These are phyloP conservation scores for Marsdenia floribunda DNA, from an alignment of 257 asterid genomes.

Conservation along the genomic window DNA sequence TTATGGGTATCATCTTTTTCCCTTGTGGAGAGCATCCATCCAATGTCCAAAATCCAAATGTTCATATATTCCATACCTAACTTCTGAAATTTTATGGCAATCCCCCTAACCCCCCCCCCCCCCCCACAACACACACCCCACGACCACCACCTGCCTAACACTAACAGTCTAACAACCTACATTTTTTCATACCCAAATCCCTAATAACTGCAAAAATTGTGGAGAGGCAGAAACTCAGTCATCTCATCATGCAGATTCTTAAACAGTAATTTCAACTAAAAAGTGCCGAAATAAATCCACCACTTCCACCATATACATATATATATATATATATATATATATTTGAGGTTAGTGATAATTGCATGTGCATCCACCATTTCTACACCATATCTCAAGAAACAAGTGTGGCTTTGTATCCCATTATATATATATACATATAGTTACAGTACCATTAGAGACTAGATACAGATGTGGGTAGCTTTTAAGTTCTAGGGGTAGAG, in stretches of 20 bases:
- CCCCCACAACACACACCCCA: no score
- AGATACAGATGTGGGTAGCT: background rate
- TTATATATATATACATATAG: no score
- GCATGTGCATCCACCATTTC: background rate
- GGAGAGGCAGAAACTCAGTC: background rate
- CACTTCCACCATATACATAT: background rate
- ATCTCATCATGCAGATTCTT: slow-evolving; percentile 2
- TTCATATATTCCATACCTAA: slow-evolving; percentile 16
- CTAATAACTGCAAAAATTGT: background rate
- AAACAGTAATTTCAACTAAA: background rate
- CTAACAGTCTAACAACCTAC: background rate
- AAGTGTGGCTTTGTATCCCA: background rate
- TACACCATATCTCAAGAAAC: no score
- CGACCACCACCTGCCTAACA: slow-evolving; percentile 7
- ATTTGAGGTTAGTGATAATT: background rate
- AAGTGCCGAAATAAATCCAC: background rate
- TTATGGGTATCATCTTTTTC: slow-evolving; percentile 1
- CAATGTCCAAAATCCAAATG: background rate
- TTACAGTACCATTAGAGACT: background rate
- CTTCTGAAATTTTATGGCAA: slow-evolving; percentile 17
- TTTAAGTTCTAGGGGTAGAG: background rate
- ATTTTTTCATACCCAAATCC: background rate
- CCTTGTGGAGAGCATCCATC: slow-evolving; percentile 5
- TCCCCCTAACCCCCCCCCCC: no score
- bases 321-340: no score